Evolutionary conservation across 164 flowering plant species (phyloP), one percentile per base, ranked within the genome.

Genomic region (Houttuynia cordata): DNA sequence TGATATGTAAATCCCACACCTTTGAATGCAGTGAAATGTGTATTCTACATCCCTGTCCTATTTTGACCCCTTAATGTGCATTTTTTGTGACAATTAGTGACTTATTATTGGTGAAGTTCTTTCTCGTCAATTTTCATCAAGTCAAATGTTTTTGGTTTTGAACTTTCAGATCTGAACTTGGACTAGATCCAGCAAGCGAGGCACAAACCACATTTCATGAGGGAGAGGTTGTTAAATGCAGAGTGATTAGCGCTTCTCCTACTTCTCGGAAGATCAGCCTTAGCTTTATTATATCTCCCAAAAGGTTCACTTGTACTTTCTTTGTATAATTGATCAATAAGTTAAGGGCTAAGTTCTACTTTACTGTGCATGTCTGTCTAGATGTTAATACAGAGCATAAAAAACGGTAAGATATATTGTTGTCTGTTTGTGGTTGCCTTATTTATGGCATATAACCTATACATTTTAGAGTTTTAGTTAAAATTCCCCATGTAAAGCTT

Each of bases 181-280:
- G 91, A 50, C 64, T 94, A 62, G 89, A 83, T 51, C 81, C 79
- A 0, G 95, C 93, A 57, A 53, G 72, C 61, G 95, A 86, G 22
- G 71, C 84, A 65, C 71, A 75, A 74, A 76, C 88, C 14, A 71
- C 69, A 65, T 90, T 80, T 78, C 95, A 91, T 78, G 93, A 83
- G 71, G 99, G 93, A 23, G 87, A 94, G 80, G 99, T 94, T 65
- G 91, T 94, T 62, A 94, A 91, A 75, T 94, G 99, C 72, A 79
- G 97, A 71, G 81, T 94, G 53, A 73, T 80, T 21, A 75, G 77
- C 77, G 80, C 84, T 40, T 17, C 72, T 69, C 87, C 86, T 71
- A 68, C 88, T 68, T 71, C 84, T 17, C 74, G 80, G 61, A 76
- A 84, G 61, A 86, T 94, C 79, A 88, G 75, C 70, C 84, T 94